A percentile compares a stretch with the other conserved stretches of the same genome.
Evolutionary conservation across 208 protist species (phyloP).

Genomic region (Spongospora subterranea): DNA sequence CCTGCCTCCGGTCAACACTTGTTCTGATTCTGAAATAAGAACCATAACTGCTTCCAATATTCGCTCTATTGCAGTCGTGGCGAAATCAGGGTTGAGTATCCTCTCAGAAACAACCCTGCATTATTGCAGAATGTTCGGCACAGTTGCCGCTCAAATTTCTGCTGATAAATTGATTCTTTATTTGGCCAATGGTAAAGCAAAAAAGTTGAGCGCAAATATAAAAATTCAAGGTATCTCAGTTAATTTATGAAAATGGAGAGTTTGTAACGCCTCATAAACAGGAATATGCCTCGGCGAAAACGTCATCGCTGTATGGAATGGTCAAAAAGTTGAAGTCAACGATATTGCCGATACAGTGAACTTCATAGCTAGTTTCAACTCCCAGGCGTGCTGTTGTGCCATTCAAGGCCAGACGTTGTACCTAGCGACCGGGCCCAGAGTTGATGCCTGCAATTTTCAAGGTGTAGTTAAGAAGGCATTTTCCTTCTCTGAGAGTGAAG

Average conservation of each 20-base stretch:
- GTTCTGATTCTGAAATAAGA: neutral
- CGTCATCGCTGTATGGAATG: slow-evolving; percentile 12
- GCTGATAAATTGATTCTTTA: slow-evolving; percentile 35
- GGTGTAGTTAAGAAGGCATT: slow-evolving; percentile 42
- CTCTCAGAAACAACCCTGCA: neutral
- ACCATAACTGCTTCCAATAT: neutral
- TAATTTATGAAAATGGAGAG: neutral
- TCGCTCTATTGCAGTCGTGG: neutral
- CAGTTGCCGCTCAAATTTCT: neutral
- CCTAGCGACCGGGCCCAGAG: neutral
- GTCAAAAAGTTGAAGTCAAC: slow-evolving; percentile 10
- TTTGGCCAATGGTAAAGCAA: neutral
- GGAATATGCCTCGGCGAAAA: neutral
- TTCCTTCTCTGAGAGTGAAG: slow-evolving; percentile 34
- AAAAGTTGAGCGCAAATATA: neutral
- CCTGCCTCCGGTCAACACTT: slow-evolving; percentile 13
- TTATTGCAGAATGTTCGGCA: neutral
- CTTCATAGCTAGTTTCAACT: neutral
- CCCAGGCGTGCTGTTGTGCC: neutral
- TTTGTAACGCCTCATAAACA: neutral
- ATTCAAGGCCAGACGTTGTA: slow-evolving; percentile 23
- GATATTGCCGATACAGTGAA: neutral
- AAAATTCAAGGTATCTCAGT: neutral
- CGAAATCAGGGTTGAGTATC: neutral
- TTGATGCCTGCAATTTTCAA: slow-evolving; percentile 47